phyloP scores from a whole-genome alignment of 2,329 filamentous ascomycete species.

The Botrytis deweyae region DNA sequence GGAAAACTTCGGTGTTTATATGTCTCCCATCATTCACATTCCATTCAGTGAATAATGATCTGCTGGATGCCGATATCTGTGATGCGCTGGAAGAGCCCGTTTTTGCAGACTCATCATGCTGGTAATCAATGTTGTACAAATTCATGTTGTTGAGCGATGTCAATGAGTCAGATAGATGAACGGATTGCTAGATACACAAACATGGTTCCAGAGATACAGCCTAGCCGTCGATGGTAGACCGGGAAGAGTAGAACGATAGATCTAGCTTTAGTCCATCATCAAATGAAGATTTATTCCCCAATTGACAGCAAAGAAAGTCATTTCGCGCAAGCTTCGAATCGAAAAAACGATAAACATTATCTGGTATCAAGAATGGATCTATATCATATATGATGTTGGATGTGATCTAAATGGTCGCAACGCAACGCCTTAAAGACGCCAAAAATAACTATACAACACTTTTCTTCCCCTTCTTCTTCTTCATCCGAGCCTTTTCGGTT shows the following conservation, averaged over 20 bases:
- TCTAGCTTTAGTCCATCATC: background rate
- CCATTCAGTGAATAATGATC: background rate
- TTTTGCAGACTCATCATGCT: background rate
- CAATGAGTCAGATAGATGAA: background rate
- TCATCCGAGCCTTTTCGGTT: slow-evolving; percentile 30
- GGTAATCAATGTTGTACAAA: background rate
- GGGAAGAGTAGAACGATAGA: background rate
- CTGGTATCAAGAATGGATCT: background rate
- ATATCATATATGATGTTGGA: background rate
- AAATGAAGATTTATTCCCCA: background rate
- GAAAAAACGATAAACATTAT: background rate
- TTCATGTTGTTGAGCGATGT: no score
- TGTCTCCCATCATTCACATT: background rate
- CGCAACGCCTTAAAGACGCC: background rate
- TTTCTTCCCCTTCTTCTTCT: slow-evolving; percentile 24
- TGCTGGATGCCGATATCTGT: background rate
- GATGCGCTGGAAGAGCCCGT: background rate
- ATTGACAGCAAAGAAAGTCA: background rate
- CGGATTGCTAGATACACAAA: background rate
- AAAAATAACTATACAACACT: background rate
- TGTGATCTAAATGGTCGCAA: background rate
- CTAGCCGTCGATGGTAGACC: background rate
- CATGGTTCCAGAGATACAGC: background rate
- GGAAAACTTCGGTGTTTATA: no score
- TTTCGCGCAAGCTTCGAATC: background rate